Base-by-base conservation (phyloP, 1,284 basidiomycete genomes). In the Apiotrichum sp. region DNA sequence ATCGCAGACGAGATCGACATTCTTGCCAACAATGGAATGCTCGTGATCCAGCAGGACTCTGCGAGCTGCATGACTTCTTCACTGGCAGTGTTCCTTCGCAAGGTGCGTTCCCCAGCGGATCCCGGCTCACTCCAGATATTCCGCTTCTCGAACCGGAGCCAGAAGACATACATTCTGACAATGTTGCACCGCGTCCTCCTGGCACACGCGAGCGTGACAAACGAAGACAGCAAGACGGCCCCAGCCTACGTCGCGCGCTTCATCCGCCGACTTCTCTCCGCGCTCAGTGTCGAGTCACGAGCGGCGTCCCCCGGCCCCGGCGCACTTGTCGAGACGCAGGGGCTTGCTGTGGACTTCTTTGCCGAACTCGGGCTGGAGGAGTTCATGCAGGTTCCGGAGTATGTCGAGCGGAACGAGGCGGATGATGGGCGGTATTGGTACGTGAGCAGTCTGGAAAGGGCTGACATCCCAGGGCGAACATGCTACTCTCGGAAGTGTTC, bases 21-120 rank as follows among this genome's bases (percentile, higher is more conserved):
- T 4, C 47, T 70, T 9, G 65, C 62, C 13, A 51, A 52, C 43
- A 62, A 62, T 47, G 70, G 68, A 6, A 57, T 58, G 44, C 55
- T 71, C 6, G 63, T 59, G 22, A 64, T 69, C 57, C 64, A 70
- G 68, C 70, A 71, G 45, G 70, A 71, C 55, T 66, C 64, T 14
- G 67, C 64, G 11, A 65, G 61, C 16, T 66, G 65, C 54, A 67
- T 69, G 68, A 66, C 65, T 4, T 65, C 65, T 13, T 59, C 59
- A 2, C 46, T 69, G 4, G 63, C 57, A 6, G 62, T 65, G 1
- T 64, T 71, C 36, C 50, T 66, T 9, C 57, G 65, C 36, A 70
- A 68, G 55, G 68, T 65, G 39, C 9, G 63, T 50, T 10, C 3
- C 44, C 4, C 6, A 14, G 3, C 13, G 9, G 14, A 11, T 6